These are phyloP conservation scores for Lipomyces starkeyi DNA, from an alignment of 805 yeast genomes.

Conservation along the genomic window DNA sequence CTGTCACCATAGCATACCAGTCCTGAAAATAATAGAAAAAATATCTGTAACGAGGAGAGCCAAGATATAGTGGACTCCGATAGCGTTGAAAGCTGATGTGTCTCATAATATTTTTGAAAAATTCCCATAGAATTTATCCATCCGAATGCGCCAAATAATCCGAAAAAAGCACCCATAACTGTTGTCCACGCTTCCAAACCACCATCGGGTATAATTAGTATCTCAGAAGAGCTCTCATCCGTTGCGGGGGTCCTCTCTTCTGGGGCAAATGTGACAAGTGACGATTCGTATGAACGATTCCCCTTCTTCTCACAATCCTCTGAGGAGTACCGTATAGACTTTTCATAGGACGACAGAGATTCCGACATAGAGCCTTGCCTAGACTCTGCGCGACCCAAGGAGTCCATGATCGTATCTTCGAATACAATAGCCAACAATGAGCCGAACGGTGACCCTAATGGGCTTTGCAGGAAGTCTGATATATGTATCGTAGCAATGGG, in stretches of 20 bases:
- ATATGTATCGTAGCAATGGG: neutral
- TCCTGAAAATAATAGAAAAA: conserved; percentile 38
- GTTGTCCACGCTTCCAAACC: conserved; percentile 62
- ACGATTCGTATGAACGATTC: neutral
- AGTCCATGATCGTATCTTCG: neutral
- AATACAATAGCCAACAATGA: neutral
- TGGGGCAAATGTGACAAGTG: neutral
- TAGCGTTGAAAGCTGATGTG: conserved; percentile 29
- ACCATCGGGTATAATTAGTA: conserved; percentile 53
- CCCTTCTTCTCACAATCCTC: neutral
- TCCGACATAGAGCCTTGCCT: neutral
- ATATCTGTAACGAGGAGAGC: conserved; percentile 45
- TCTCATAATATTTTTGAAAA: conserved; percentile 41
- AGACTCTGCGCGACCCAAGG: neutral
- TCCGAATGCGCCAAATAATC: conserved; percentile 68
- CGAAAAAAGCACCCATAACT: conserved; percentile 60
- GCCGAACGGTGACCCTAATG: neutral
- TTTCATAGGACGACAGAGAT: neutral
- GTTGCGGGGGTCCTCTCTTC: neutral
- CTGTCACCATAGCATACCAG: conserved; percentile 38
- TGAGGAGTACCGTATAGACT: neutral
- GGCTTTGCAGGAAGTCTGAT: neutral
- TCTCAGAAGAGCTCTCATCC: neutral
- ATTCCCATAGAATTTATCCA: conserved; percentile 43
- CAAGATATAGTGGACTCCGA: conserved; percentile 43